Base-by-base conservation (phyloP, 1,284 basidiomycete species). In the Ustilago trichophora region DNA sequence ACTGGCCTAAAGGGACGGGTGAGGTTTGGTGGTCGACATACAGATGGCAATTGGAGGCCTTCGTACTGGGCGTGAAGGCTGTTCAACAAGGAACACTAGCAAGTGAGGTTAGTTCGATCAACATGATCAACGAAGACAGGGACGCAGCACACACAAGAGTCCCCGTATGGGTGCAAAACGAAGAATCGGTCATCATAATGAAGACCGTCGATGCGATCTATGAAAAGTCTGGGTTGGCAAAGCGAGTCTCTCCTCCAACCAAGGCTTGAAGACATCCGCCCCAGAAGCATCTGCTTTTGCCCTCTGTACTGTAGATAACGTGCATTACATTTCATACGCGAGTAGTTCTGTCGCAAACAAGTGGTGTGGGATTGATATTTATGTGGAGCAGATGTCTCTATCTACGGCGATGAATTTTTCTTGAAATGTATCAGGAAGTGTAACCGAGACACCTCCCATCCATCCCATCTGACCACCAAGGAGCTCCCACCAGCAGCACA, bases 391-490 rank as follows among this genome's bases (percentile, higher is more conserved):
- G n/a, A n/a, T n/a, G n/a, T n/a, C n/a, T n/a, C n/a, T n/a, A n/a
- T n/a, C n/a, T n/a, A n/a, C n/a, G n/a, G n/a, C n/a, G n/a, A n/a
- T n/a, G n/a, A n/a, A 29, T 26, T 21, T 24, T 24, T 44, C 19
- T 35, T 34, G 31, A 29, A 29, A 29, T 29, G 22, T 6, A 6
- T 15, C 10, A 62, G 1, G 16, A 29, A 1, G 63, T 56, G 13
- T 66, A 33, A 4, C 72, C 64, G 2, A 57, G 22, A 47, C 77
- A 79, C 10, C 69, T 49, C 4, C 76, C 72, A 22, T 75, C 67
- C 67, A 73, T 67, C 1, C 71, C 74, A 3, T 56, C n/a, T 13
- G 49, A 43, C 77, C 77, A 80, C 73, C 75, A 77, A 4, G 77
- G 75, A 6, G 59, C 60, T 11, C 77, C 77, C 11, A 80, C 43